These are phyloP conservation scores for Phytopythium montanum DNA, from an alignment of 352 stramenopile genomes.

Conservation along the genomic window DNA sequence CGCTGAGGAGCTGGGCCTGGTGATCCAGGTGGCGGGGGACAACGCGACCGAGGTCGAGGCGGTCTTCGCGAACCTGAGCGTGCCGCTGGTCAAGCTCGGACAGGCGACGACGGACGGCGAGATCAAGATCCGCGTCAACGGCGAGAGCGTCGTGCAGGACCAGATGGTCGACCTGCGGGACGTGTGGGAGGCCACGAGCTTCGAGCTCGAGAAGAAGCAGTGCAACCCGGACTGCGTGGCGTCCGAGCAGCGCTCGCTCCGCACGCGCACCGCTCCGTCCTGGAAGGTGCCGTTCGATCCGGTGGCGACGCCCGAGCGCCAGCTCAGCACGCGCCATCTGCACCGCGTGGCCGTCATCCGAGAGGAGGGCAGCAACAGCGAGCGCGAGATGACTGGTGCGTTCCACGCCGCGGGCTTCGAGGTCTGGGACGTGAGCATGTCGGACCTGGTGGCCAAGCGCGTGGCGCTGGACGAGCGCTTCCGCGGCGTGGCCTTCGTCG, in stretches of 20 bases:
- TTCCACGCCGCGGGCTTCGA: slow-evolving; percentile 98
- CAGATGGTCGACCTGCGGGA: slow-evolving; percentile 89
- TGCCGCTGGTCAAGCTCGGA: slow-evolving; percentile 90
- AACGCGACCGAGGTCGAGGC: slow-evolving; percentile 70
- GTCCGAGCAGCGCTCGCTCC: slow-evolving; percentile 92
- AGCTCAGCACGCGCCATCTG: slow-evolving; percentile 77
- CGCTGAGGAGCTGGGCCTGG: slow-evolving; percentile 96
- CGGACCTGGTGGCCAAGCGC: slow-evolving; percentile 91
- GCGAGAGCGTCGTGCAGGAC: slow-evolving; percentile 67
- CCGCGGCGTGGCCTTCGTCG: slow-evolving; percentile 97
- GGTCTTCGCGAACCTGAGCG: slow-evolving; percentile 78
- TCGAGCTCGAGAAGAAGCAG: slow-evolving; percentile 97
- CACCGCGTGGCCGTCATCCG: slow-evolving; percentile 96
- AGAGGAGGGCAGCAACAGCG: slow-evolving; percentile 99
- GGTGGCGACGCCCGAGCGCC: slow-evolving; percentile 71
- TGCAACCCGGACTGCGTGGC: slow-evolving; percentile 95
- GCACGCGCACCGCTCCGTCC: slow-evolving; percentile 74
- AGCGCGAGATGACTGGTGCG: slow-evolving; percentile 98
- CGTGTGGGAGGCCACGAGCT: slow-evolving; percentile 99
- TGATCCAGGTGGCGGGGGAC: slow-evolving; percentile 92
- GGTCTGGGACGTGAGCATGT: slow-evolving; percentile 98
- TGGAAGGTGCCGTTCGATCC: slow-evolving; percentile 92
- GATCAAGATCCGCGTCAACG: slow-evolving; percentile 90
- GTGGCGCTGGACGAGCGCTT: slow-evolving; percentile 93
- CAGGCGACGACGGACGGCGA: slow-evolving; percentile 81